Conservation (phyloP, 2,329 filamentous ascomycete species). For the Colletotrichum spaethianum region DNA sequence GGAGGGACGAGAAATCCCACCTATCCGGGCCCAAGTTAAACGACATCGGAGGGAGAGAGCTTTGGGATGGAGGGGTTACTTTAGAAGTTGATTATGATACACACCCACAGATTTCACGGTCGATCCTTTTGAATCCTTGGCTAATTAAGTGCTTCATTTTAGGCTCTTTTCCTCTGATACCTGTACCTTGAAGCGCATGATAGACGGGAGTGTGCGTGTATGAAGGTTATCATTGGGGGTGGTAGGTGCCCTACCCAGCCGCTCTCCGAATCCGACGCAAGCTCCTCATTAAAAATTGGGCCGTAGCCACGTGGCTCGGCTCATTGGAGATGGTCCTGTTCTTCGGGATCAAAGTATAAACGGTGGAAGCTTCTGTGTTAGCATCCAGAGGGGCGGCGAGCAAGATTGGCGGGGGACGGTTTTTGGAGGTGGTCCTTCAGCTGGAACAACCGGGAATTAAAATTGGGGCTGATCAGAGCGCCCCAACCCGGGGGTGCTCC, state of each 20-base stretch:
- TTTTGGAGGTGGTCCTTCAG: neutral
- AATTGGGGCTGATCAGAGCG: neutral
- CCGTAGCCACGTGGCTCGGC: neutral
- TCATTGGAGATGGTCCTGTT: no score
- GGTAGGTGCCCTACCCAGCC: neutral
- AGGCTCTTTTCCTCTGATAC: neutral
- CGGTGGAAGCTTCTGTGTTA: neutral
- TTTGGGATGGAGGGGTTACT: neutral
- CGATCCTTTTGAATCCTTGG: neutral
- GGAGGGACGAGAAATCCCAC: slow-evolving; percentile 2
- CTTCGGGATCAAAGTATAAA: neutral
- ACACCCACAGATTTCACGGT: neutral
- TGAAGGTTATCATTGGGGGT: neutral
- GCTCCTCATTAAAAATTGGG: neutral
- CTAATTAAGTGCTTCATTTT: neutral
- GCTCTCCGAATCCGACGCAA: neutral
- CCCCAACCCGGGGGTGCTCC: neutral
- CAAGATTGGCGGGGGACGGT: no score
- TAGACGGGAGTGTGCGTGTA: slow-evolving; percentile 3
- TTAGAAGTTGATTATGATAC: neutral
- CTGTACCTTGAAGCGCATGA: neutral
- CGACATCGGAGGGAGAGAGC: neutral
- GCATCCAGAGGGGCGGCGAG: neutral
- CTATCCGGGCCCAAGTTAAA: slow-evolving; percentile 1
- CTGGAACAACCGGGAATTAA: neutral